Base-by-base conservation (phyloP, 2,329 filamentous ascomycete species). In the Penicillium sp. region DNA sequence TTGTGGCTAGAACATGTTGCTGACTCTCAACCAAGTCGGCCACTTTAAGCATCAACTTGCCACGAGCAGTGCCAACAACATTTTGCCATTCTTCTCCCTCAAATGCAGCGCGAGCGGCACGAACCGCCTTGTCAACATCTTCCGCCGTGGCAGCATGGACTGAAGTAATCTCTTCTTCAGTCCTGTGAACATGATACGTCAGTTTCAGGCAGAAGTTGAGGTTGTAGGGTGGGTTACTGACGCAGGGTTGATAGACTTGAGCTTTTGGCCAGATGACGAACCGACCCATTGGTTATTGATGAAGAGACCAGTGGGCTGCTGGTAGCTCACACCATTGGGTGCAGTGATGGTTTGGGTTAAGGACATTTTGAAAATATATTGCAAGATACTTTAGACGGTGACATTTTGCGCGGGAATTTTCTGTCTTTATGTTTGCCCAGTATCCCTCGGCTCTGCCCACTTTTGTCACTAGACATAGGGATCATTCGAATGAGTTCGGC, bases 51-150 rank as follows among this genome's bases (percentile, higher is more conserved):
- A 67, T 60, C 28, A 69, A 55, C 38, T 48, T 58, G 12, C 61
- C 64, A 9, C 68, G 63, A 33, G 68, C 62, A 9, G 61, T 60
- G 10, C 53, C 43, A n/a, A 84, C 77, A 54, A 91, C 78, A 40
- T 83, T 79, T 59, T 83, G 82, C 88, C 89, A 91, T 30, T 81
- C 78, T 1, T 84, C 79, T 56, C 82, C 76, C 60, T 85, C 85
- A 73, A 91, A 84, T 8, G 88, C 88, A 64, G 80, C 81, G 44
- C 85, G 82, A 25, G 88, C 88, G 11, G 88, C 85, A 37, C 79
- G 76, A 30, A 91, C 88, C 11, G 88, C 88, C 19, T 73, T 74
- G 69, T 90, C 85, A 54, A 90, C 82, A 71, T 91, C 88, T 19
- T 84, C 80, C 0, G 78, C 73, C 0, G 82, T 82, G 8, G 87